phyloP scores from a whole-genome alignment of 192 early-diverging fungal genomes.

The Phlyctochytrium planicorne region DNA sequence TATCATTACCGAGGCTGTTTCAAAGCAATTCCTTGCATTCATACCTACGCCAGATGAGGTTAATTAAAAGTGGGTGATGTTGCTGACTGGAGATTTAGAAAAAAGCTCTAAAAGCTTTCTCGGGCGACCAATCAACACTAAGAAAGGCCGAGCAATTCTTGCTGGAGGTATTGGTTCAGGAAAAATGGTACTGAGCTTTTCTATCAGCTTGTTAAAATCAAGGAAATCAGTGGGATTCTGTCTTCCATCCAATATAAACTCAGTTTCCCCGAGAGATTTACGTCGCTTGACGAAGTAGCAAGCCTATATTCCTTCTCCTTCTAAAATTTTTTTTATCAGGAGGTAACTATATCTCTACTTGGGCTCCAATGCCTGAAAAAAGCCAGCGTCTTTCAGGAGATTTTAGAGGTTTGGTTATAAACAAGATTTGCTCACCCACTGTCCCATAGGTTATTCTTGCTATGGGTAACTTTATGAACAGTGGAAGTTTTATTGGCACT shows the following conservation, averaged over 20 bases:
- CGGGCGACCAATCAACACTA: constrained; percentile 21
- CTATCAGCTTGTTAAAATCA: no score
- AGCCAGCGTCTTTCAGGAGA: constrained; percentile 29
- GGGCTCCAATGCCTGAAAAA: constrained; percentile 29
- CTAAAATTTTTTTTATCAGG: constrained; percentile 13
- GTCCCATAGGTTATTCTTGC: constrained; percentile 36
- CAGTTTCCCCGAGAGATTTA: constrained; percentile 32
- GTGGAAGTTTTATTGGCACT: constrained; percentile 37
- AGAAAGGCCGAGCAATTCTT: constrained; percentile 38
- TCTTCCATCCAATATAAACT: constrained; percentile 33
- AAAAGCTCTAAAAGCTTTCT: constrained; percentile 18
- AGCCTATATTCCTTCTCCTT: no score
- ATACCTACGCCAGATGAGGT: constrained; percentile 39
- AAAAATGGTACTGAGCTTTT: background rate
- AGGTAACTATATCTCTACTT: constrained; percentile 11
- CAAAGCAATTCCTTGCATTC: constrained; percentile 34
- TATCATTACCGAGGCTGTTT: constrained; percentile 36
- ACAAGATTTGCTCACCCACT: constrained; percentile 20
- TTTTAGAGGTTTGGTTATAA: constrained; percentile 36
- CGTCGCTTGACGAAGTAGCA: constrained; percentile 30
- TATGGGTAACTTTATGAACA: constrained; percentile 47
- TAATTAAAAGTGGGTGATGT: background rate
- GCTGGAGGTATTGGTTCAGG: constrained; percentile 24
- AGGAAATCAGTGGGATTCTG: no score
- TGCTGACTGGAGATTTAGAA: constrained; percentile 15